A percentile compares a stretch with the other conserved stretches of the same genome.
These are phyloP conservation scores for Zizania palustris DNA, from an alignment of 202 grass and related monocot species.

Conservation along the genomic window DNA sequence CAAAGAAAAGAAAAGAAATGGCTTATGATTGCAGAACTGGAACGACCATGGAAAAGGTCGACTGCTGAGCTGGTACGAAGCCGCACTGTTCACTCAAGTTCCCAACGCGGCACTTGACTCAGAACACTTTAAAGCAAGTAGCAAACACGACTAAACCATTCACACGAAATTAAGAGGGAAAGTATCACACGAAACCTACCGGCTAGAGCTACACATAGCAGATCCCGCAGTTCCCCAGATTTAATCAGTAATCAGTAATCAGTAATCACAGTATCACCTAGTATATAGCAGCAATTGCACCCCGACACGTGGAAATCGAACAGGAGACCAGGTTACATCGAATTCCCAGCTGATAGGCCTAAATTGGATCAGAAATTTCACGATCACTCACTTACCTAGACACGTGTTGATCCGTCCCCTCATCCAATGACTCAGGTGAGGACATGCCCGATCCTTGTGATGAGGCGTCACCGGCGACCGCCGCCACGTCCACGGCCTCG, in stretches of 20 bases:
- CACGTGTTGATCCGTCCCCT: conserved; percentile 43
- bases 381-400: conserved; percentile 44
- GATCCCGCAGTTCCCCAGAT: conserved; percentile 2
- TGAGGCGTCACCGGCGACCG: not conserved
- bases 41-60: conserved; percentile 42
- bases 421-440: conserved; percentile 55
- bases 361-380: not conserved
- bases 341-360: not conserved
- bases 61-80: conserved; percentile 38
- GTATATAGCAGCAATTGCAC: not conserved
- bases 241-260: not conserved
- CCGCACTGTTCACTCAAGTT: conserved; percentile 37
- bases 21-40: not conserved
- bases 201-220: not conserved
- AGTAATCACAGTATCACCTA: not conserved
- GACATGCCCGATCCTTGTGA: conserved; percentile 50
- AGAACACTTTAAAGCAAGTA: conserved; percentile 6
- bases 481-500: conserved; percentile 16
- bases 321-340: no score
- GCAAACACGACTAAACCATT: conserved; percentile 10
- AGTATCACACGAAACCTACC: not conserved
- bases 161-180: not conserved
- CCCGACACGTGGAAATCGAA: not conserved
- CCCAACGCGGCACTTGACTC: conserved; percentile 28
- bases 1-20: conserved; percentile 9